Conservation (phyloP, 1,139 yeast genomes). For the Hansenula sp. region DNA sequence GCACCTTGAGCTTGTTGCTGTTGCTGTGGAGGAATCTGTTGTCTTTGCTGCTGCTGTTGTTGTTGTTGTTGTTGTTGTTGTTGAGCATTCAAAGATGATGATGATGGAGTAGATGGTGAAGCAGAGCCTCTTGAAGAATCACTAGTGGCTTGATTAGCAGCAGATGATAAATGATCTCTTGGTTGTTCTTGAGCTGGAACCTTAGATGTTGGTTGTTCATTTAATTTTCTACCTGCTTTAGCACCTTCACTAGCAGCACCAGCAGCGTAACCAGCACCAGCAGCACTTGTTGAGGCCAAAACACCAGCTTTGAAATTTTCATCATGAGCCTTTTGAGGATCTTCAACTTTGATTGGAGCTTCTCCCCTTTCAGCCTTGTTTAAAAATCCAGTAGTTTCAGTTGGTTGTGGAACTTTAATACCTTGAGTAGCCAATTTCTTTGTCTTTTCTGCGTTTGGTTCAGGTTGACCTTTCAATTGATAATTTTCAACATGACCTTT, state of each 20-base stretch:
- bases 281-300: slow-evolving; percentile 3
- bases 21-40: neutral
- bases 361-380: neutral
- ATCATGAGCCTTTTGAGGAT: slow-evolving; percentile 3
- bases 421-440: slow-evolving; percentile 3
- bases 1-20: neutral
- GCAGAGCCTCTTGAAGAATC: neutral
- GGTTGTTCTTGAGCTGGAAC: slow-evolving; percentile 2
- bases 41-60: neutral
- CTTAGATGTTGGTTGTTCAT: neutral
- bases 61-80: too few species aligned
- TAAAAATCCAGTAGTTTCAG: neutral
- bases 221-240: slow-evolving; percentile 2
- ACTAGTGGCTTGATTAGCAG: neutral
- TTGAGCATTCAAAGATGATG: neutral
- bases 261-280: slow-evolving; percentile 10
- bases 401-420: slow-evolving; percentile 2
- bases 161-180: neutral
- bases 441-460: slow-evolving; percentile 1
- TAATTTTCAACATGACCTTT: slow-evolving; percentile 7
- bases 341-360: neutral
- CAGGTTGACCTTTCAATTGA: slow-evolving; percentile 12
- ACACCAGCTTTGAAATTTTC: slow-evolving; percentile 7
- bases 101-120: neutral
- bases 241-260: slow-evolving; percentile 6